Evolutionary conservation across 2,329 filamentous ascomycete genomes (phyloP).

Genomic region (Fusarium ramigenum): DNA sequence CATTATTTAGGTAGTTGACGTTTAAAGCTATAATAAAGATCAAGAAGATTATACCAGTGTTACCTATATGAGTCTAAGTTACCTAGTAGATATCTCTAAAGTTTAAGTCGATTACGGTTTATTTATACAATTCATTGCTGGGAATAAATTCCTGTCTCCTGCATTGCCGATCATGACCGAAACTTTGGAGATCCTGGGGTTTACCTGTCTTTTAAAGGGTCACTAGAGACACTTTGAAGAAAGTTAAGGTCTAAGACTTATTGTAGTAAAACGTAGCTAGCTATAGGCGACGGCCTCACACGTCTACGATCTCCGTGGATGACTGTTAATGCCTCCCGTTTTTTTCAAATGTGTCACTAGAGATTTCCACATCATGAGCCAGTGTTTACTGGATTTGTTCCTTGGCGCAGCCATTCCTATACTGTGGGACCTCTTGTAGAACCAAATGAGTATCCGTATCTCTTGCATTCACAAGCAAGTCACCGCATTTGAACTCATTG

Average conservation of each 20-base stretch:
- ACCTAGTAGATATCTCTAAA: neutral
- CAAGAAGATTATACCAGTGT: accelerated
- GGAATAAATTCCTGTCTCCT: neutral
- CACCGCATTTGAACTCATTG: neutral
- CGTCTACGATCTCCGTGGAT: accelerated
- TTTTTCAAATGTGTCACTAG: accelerated
- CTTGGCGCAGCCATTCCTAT: accelerated
- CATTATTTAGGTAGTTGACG: accelerated
- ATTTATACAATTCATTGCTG: accelerated
- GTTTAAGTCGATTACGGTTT: neutral
- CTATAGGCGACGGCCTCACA: neutral
- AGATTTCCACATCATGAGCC: accelerated
- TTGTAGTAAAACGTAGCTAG: neutral
- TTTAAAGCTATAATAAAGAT: accelerated
- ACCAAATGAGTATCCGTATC: neutral
- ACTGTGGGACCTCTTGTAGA: accelerated
- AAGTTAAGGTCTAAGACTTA: neutral
- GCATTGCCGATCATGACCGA: accelerated
- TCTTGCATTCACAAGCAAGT: neutral
- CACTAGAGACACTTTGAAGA: no score
- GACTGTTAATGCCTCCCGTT: accelerated
- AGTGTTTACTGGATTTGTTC: accelerated
- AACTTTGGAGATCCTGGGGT: accelerated
- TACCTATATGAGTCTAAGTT: accelerated
- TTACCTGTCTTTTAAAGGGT: accelerated